Percentiles rank a stretch among this genome's conserved stretches.
These are phyloP conservation scores for Canariomyces notabilis DNA, from an alignment of 2,329 filamentous ascomycete genomes.

Conservation along the genomic window DNA sequence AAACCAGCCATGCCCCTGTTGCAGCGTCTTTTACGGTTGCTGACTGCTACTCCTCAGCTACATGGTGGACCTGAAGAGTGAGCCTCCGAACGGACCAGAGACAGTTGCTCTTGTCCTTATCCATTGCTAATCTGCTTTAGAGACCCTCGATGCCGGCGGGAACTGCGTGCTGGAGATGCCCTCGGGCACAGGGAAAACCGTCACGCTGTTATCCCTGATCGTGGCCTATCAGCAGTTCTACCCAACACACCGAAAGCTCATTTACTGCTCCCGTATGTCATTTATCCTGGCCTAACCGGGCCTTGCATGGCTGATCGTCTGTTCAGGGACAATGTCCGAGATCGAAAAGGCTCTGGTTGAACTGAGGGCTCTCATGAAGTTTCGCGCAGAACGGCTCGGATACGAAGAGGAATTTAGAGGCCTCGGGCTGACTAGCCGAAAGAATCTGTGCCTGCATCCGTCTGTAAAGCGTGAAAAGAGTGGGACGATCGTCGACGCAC, in stretches of 20 bases:
- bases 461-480: slow-evolving; percentile 96
- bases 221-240: slow-evolving; percentile 94
- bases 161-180: slow-evolving; percentile 99
- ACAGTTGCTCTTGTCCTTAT: not conserved
- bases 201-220: slow-evolving; percentile 90
- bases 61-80: slow-evolving; percentile 55
- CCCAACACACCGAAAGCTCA: slow-evolving; percentile 89
- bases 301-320: slow-evolving; percentile 1
- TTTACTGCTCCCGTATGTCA: slow-evolving; percentile 85
- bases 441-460: slow-evolving; percentile 94
- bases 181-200: slow-evolving; percentile 95
- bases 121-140: slow-evolving; percentile 29
- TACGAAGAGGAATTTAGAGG: slow-evolving; percentile 89
- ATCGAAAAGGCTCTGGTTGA: slow-evolving; percentile 97
- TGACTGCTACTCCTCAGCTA: slow-evolving; percentile 34
- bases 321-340: slow-evolving; percentile 85
- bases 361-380: slow-evolving; percentile 90
- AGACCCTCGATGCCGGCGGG: slow-evolving; percentile 85
- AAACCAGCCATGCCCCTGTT: not conserved
- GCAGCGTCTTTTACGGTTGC: slow-evolving; percentile 13
- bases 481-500: slow-evolving; percentile 87
- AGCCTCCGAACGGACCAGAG: slow-evolving; percentile 5
- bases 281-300: not conserved
- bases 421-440: slow-evolving; percentile 87
- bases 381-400: slow-evolving; percentile 83